Evolutionary conservation across 2,329 filamentous ascomycete species (phyloP), one percentile per base, ranked within the genome.

Genomic region (Catunica adiposa): DNA sequence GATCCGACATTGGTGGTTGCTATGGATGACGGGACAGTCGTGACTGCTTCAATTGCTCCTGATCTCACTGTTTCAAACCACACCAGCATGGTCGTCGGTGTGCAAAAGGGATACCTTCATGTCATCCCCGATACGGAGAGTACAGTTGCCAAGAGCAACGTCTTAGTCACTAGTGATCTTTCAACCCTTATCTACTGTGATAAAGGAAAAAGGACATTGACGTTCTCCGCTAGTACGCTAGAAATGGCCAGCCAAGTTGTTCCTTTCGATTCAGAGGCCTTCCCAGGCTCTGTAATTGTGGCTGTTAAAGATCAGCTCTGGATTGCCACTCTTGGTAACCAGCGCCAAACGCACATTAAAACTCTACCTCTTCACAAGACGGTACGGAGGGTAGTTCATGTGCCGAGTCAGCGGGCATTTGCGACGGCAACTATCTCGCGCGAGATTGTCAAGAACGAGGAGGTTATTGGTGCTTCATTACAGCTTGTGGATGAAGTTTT

Each of bases 131-230:
- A 34, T 11, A 34, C 29, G 0, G 78, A 83, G 51, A 79, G 77
- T 0, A 70, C 87, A 0, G 85, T 77, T 14, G 22, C 25, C 8
- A 42, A 11, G 1, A 55, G 51, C 65, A 94, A 86, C 62, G 82
- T 98, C 0, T 94, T 98, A 65, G 88, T 89, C 0, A 94, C 88
- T 0, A 95, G 89, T 57, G 92, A 98, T 63, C 88, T 96, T 64
- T 86, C 92, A 0, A 96, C 87, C 60, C 70, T 98, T 55, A 95
- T 98, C 51, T 96, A 98, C 65, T 86, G 85, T 26, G 56, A 58
- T 8, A 53, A 38, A 7, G 82, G 83, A 0, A 89, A 96, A 64
- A 87, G 86, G 0, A 79, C 89, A 22, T 84, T 96, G 42, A 81
- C 95, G 0, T 98, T 94, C 69, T 95, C 89, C 3, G 89, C 92